Evolutionary conservation across 1,284 basidiomycete species (phyloP).

Genomic region (Papiliotrema laurentii): DNA sequence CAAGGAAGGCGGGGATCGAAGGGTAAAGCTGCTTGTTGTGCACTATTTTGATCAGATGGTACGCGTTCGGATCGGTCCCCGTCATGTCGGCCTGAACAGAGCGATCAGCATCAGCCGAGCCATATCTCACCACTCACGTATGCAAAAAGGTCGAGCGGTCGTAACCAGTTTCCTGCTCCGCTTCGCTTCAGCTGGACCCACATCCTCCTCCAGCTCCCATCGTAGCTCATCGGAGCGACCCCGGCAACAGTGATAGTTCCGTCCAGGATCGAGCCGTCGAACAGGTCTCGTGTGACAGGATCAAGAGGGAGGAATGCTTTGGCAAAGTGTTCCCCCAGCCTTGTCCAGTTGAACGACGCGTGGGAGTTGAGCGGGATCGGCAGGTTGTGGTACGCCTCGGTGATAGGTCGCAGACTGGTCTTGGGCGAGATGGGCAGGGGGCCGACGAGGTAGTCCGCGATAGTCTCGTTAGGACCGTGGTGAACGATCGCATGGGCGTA

Average conservation of each 20-base stretch:
- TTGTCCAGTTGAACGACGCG: constrained; percentile 30
- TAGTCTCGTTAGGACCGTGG: constrained; percentile 40
- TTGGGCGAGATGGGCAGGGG: constrained; percentile 29
- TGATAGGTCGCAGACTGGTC: constrained; percentile 14
- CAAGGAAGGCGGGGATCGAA: constrained; percentile 52
- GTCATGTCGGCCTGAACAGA: constrained; percentile 59
- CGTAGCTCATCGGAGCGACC: constrained; percentile 43
- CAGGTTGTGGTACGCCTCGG: constrained; percentile 18
- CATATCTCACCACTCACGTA: constrained; percentile 11
- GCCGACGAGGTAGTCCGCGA: constrained; percentile 42
- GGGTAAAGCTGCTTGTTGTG: constrained; percentile 59
- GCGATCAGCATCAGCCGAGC: too few species aligned
- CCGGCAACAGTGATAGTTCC: constrained; percentile 1
- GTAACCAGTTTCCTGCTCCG: constrained; percentile 49
- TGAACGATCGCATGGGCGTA: constrained; percentile 52
- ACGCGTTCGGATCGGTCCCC: constrained; percentile 55
- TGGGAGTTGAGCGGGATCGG: constrained; percentile 16
- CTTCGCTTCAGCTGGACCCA: constrained; percentile 20
- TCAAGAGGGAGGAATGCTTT: constrained; percentile 10
- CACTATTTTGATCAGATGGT: constrained; percentile 57
- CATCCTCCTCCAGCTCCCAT: constrained; percentile 56
- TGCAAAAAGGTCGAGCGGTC: constrained; percentile 53
- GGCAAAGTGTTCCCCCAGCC: constrained; percentile 46
- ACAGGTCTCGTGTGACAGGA: constrained; percentile 45
- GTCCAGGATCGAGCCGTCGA: constrained; percentile 16